phyloP scores from a whole-genome alignment of 805 yeast species.

The Babjeviella inositovora region DNA sequence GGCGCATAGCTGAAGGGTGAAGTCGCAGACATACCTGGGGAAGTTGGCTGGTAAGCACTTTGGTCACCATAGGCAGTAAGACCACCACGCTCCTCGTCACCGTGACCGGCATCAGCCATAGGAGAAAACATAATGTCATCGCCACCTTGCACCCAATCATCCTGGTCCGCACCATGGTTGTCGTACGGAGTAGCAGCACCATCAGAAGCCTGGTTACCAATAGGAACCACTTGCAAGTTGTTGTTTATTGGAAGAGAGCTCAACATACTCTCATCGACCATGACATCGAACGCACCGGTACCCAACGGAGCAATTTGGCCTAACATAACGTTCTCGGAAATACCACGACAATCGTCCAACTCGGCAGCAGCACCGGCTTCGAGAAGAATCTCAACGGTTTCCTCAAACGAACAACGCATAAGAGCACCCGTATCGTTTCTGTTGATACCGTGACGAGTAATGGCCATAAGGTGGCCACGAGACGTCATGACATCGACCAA shows the following conservation, averaged over 20 bases:
- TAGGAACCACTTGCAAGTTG: slow-evolving; percentile 13
- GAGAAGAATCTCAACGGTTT: slow-evolving; percentile 91
- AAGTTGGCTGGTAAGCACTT: slow-evolving; percentile 20
- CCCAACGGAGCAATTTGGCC: slow-evolving; percentile 99
- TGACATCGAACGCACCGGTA: slow-evolving; percentile 93
- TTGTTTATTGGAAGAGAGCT: slow-evolving; percentile 40
- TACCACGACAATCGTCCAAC: slow-evolving; percentile 95
- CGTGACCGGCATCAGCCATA: slow-evolving; percentile 70
- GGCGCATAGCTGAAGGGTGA: slow-evolving; percentile 39
- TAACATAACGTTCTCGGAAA: slow-evolving; percentile 91
- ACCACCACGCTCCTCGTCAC: slow-evolving; percentile 65
- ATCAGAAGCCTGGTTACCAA: slow-evolving; percentile 27
- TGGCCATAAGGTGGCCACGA: slow-evolving; percentile 95
- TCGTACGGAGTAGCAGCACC: slow-evolving; percentile 93
- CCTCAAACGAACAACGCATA: slow-evolving; percentile 99
- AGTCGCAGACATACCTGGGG: slow-evolving; percentile 24
- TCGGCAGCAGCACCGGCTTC: slow-evolving; percentile 99
- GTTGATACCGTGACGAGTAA: slow-evolving; percentile 98
- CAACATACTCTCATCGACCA: slow-evolving; percentile 82
- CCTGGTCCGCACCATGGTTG: slow-evolving; percentile 38
- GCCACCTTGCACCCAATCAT: slow-evolving; percentile 41
- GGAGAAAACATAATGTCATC: slow-evolving; percentile 89
- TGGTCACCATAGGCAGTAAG: slow-evolving; percentile 77
- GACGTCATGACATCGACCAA: slow-evolving; percentile 98
- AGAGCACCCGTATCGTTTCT: slow-evolving; percentile 98